phyloP scores from a whole-genome alignment of 768 basidiomycete genomes.

The Tulasnella calospora region DNA sequence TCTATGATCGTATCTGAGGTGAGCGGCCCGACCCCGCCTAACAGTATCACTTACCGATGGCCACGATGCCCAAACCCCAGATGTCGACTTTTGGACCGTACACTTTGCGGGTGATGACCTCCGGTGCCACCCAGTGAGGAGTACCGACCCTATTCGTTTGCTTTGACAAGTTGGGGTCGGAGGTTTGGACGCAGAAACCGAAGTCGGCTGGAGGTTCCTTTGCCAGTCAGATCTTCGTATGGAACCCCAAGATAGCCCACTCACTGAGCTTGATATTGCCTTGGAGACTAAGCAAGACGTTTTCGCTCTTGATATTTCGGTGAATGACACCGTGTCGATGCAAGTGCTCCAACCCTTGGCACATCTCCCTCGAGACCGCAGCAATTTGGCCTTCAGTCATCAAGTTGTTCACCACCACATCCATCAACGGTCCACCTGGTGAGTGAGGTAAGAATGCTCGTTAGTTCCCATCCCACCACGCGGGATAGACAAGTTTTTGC shows the following conservation, averaged over 20 bases:
- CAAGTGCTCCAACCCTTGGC: constrained; percentile 88
- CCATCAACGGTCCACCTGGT: constrained; percentile 67
- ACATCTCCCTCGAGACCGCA: constrained; percentile 87
- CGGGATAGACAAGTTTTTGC: not conserved
- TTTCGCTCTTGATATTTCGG: constrained; percentile 98
- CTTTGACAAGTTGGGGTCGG: constrained; percentile 58
- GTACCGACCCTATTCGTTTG: constrained; percentile 98
- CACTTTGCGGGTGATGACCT: constrained; percentile 95
- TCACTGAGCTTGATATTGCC: constrained; percentile 98
- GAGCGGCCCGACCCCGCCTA: not conserved
- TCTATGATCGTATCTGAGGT: constrained; percentile 45
- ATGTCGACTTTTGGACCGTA: constrained; percentile 99
- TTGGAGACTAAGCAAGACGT: constrained; percentile 83
- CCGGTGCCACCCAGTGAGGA: constrained; percentile 98
- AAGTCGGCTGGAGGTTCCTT: constrained; percentile 67
- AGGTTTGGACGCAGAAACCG: constrained; percentile 97
- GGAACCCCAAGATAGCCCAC: too few relatives aligned
- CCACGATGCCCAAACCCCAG: constrained; percentile 95
- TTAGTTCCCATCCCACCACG: not conserved
- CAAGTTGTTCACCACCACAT: constrained; percentile 90
- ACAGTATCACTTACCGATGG: constrained; percentile 48
- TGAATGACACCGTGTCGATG: constrained; percentile 97
- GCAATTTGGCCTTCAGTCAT: constrained; percentile 99
- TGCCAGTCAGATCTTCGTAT: not conserved
- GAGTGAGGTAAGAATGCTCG: not conserved